Conservation (phyloP, 2,329 filamentous ascomycete genomes). For the Cladosporium sp. region DNA sequence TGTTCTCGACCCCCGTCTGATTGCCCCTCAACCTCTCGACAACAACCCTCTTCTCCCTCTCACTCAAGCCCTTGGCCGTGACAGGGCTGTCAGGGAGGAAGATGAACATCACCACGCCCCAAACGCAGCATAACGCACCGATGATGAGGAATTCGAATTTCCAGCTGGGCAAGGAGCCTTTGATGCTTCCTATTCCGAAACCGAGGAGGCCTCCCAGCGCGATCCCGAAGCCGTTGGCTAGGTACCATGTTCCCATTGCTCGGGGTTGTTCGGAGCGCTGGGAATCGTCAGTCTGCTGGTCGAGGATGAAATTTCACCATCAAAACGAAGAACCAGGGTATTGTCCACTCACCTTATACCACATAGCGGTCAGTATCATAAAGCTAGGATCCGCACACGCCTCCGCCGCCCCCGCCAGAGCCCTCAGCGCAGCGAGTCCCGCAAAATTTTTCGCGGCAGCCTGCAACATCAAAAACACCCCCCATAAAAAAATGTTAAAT, state of each 20-base stretch:
- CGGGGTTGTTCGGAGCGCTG: constrained; percentile 59
- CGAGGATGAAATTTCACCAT: no score
- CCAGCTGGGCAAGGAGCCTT: constrained; percentile 53
- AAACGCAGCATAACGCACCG: constrained; percentile 51
- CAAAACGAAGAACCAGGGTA: no score
- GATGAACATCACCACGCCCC: constrained; percentile 52
- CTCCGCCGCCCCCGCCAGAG: constrained; percentile 54
- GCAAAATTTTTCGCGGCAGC: constrained; percentile 42
- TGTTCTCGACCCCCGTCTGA: constrained; percentile 54
- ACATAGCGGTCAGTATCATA: constrained; percentile 63
- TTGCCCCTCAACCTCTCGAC: constrained; percentile 53
- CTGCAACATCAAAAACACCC: constrained; percentile 36
- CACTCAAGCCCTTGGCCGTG: constrained; percentile 48
- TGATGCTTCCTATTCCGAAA: constrained; percentile 58
- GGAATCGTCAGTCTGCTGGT: constrained; percentile 26
- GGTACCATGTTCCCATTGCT: constrained; percentile 56
- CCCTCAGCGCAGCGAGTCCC: constrained; percentile 52
- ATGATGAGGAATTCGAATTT: constrained; percentile 65
- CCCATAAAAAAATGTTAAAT: constrained; percentile 56
- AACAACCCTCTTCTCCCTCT: constrained; percentile 50
- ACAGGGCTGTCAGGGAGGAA: constrained; percentile 42
- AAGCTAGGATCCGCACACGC: constrained; percentile 56
- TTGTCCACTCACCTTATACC: constrained; percentile 31
- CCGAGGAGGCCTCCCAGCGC: constrained; percentile 54
- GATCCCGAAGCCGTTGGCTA: constrained; percentile 55